Conservation (phyloP, 257 asterid genomes). For the Fraxinus americana region DNA sequence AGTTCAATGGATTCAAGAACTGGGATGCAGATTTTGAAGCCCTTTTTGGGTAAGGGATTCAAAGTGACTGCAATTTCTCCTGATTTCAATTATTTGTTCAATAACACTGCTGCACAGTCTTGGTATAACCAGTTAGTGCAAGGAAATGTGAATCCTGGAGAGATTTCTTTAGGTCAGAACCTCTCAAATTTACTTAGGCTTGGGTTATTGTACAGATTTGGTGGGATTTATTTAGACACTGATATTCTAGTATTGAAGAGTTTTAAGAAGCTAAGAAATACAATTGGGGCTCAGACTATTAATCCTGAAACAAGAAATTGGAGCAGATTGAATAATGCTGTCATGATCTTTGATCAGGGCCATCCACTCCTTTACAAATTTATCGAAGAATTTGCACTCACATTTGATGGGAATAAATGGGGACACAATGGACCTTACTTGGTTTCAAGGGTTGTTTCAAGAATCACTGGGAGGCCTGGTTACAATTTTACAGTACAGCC, state of each 20-base stretch:
- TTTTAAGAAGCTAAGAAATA: conserved; percentile 48
- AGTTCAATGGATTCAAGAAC: conserved; percentile 63
- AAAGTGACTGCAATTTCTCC: conserved; percentile 68
- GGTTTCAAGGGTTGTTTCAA: conserved; percentile 81
- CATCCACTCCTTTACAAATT: conserved; percentile 84
- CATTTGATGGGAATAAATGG: conserved; percentile 96
- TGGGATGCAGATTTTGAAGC: conserved; percentile 60
- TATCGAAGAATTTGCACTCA: conserved; percentile 85
- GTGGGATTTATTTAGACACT: conserved; percentile 88
- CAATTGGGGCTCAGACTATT: conserved; percentile 79
- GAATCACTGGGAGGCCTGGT: conserved; percentile 59
- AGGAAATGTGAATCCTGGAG: conserved; percentile 72
- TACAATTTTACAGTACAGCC: conserved; percentile 64
- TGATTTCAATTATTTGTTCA: conserved; percentile 62
- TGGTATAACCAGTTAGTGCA: conserved; percentile 65
- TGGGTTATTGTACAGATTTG: conserved; percentile 78
- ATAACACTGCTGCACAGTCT: conserved; percentile 59
- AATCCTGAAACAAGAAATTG: conserved; percentile 62
- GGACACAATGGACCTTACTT: conserved; percentile 97
- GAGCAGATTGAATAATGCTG: conserved; percentile 90
- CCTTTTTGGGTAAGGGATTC: conserved; percentile 61
- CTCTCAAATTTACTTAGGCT: conserved; percentile 81
- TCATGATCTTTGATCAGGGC: conserved; percentile 78
- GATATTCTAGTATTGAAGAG: conserved; percentile 66
- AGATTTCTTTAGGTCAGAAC: conserved; percentile 79